Evolutionary conservation across 495 filamentous ascomycete genomes (phyloP), one percentile per base, ranked within the genome.

Genomic region (Aspergillus cavernicola): DNA sequence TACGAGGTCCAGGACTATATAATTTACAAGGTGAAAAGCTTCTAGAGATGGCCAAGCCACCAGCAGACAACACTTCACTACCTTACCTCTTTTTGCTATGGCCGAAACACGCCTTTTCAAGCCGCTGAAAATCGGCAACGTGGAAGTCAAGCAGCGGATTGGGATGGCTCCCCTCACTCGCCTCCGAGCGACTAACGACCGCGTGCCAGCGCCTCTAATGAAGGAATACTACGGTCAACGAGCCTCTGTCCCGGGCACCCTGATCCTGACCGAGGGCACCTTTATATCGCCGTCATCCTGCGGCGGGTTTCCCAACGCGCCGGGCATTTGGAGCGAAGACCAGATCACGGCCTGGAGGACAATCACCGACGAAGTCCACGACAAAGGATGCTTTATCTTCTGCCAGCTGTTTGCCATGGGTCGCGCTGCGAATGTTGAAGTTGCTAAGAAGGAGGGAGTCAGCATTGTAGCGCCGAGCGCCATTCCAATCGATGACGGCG

Each of bases 221-320:
- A 60, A 55, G 35, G 69, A 78, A 42, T 81, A 84, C 70, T 83
- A 84, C 57, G 38, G 43, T 0, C 80, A 84, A 55, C 66, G 80
- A 4, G 68, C 77, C 4, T 64, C 73, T 1, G 63, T 71, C 4
- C 78, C 79, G 4, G 75, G 77, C 0, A 71, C 81, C 11, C 57
- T 82, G 12, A 66, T 84, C 33, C 66, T 73, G 33, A 77, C 75
- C 11, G 87, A 92, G 66, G 86, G 73, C 1, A 83, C 85, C 6
- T 73, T 83, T 50, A 81, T 90, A 55, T 79, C 83, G 2, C 63
- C 15, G 5, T 4, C 77, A 6, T 52, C 61, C 33, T 74, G 77
- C 15, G 65, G 58, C 13, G 72, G 72, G 6, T 70, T 71, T 62
- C 65, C 70, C 15, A 66, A 72, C 31, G 73, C 71, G 2, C 75